A percentile compares a stretch with the other conserved stretches of the same genome.
Conservation (phyloP, 2,329 filamentous ascomycete species). For the Talaromyces sp. region DNA sequence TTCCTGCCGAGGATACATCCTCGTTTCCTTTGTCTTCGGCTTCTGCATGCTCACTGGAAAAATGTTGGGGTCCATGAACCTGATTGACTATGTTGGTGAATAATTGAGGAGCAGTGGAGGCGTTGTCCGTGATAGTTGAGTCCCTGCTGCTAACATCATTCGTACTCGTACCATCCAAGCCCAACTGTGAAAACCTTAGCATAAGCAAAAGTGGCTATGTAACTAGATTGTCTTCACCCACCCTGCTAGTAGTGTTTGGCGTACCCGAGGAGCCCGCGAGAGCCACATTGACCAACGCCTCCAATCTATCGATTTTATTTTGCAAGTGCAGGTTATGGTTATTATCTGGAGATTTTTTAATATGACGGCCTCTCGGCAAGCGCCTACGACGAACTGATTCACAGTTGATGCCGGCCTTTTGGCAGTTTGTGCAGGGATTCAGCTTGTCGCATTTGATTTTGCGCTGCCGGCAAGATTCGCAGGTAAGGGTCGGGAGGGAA, state of each 20-base stretch:
- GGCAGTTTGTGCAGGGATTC: constrained; percentile 16
- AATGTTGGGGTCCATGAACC: background rate
- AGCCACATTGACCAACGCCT: constrained; percentile 11
- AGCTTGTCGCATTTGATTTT: constrained; percentile 18
- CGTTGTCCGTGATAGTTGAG: background rate
- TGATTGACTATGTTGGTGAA: background rate
- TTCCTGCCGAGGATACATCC: background rate
- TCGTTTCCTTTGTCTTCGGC: constrained; percentile 1
- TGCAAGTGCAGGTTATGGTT: constrained; percentile 5
- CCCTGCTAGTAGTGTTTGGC: background rate
- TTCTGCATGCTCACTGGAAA: background rate
- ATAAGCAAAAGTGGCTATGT: background rate
- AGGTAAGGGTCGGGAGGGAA: constrained; percentile 11
- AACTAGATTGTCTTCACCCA: background rate
- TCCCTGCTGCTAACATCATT: background rate
- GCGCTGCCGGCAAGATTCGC: constrained; percentile 15
- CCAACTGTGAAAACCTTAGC: background rate
- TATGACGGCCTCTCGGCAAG: constrained; percentile 15
- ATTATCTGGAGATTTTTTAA: background rate
- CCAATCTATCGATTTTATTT: constrained; percentile 12
- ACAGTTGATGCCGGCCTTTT: constrained; percentile 11
- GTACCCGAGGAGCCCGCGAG: background rate
- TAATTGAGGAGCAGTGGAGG: background rate
- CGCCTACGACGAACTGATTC: constrained; percentile 13
- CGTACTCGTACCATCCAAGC: background rate